A percentile compares a stretch with the other conserved stretches of the same genome.
Evolutionary conservation across 2,329 filamentous ascomycete genomes (phyloP).

Genomic region (Colletotrichum cuscutae): DNA sequence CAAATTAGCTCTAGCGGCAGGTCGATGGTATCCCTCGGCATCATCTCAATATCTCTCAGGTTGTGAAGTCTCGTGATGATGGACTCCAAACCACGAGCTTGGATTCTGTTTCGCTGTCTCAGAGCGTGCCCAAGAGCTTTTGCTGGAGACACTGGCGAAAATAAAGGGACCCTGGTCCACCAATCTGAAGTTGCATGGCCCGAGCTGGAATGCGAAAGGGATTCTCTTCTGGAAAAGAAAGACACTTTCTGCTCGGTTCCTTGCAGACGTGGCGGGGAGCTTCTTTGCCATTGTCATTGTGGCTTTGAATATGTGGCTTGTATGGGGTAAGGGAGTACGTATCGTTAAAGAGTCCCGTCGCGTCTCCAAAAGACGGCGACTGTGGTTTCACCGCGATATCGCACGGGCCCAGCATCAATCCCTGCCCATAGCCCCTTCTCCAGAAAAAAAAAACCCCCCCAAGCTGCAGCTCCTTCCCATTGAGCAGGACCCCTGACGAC

Average conservation of each 20-base stretch:
- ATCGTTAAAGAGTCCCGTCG: not conserved
- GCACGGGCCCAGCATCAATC: constrained; percentile 25
- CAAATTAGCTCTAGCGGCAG: not conserved
- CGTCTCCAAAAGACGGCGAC: constrained; percentile 1
- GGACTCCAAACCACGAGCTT: constrained; percentile 2
- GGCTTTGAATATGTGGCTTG: constrained; percentile 2
- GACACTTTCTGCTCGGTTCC: constrained; percentile 1
- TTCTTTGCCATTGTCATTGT: not conserved
- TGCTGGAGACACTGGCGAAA: constrained; percentile 14
- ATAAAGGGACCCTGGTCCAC: constrained; percentile 28
- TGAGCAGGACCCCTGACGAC: constrained; percentile 28
- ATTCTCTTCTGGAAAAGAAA: constrained; percentile 18
- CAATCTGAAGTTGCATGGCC: not conserved
- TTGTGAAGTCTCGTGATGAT: constrained; percentile 18
- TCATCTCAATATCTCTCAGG: not conserved
- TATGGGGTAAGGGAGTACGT: not conserved
- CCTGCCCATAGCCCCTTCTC: constrained; percentile 14
- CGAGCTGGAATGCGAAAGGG: constrained; percentile 19
- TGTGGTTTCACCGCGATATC: constrained; percentile 32
- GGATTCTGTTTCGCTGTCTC: constrained; percentile 10
- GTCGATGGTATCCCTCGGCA: not conserved
- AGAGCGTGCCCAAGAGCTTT: not conserved
- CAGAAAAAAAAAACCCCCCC: not conserved
- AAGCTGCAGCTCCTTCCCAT: constrained; percentile 16
- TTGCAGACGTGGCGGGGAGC: not conserved